These are phyloP conservation scores for Silene noctiflora DNA, from an alignment of 179 eudicot genomes.

Conservation along the genomic window DNA sequence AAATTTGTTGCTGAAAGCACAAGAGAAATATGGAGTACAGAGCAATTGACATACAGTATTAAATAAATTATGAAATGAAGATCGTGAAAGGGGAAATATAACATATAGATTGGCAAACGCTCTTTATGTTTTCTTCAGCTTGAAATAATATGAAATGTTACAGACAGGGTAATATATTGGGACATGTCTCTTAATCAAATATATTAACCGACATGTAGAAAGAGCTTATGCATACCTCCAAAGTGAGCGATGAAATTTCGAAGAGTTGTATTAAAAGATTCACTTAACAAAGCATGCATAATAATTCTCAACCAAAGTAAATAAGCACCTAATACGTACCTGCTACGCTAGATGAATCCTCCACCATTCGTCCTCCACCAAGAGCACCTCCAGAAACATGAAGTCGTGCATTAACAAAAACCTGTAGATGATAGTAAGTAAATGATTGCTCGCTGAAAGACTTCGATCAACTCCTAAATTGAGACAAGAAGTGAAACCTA, in stretches of 20 bases:
- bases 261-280: neutral
- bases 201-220: neutral
- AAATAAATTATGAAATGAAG: too few species aligned
- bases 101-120: too few species aligned
- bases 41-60: too few species aligned
- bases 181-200: too few species aligned
- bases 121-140: too few species aligned
- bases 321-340: conserved; percentile 41
- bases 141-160: too few species aligned
- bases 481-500: conserved; percentile 33
- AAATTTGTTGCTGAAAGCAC: conserved; percentile 3
- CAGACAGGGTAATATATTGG: too few species aligned
- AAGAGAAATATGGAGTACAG: neutral
- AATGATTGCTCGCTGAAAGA: too few species aligned
- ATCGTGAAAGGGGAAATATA: too few species aligned
- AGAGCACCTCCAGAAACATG: conserved; percentile 99
- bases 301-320: neutral
- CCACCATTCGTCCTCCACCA: conserved; percentile 99
- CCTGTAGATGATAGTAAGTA: conserved; percentile 54
- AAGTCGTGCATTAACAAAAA: conserved; percentile 95
- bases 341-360: conserved; percentile 96
- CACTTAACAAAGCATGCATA: neutral
- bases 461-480: too few species aligned
- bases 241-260: neutral
- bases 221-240: neutral